Base-by-base conservation (phyloP, 2,329 filamentous ascomycete genomes). In the Cordyceps fumosorosea region DNA sequence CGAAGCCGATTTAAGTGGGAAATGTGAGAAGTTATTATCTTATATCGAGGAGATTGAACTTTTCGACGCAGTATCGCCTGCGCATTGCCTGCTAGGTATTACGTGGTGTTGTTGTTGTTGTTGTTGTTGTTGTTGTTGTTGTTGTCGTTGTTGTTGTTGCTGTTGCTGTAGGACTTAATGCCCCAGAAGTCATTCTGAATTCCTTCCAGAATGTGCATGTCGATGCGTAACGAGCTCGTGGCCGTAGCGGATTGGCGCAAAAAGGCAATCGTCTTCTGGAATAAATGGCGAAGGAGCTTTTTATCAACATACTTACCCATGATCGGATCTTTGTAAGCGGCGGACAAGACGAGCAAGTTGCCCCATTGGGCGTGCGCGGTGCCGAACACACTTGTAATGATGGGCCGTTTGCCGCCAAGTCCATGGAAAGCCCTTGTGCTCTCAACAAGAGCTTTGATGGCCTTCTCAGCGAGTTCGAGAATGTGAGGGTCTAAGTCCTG, bases 321-420 rank as follows among this genome's bases (percentile, higher is more conserved):
- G 29, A 81, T 76, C 5, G 79, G 81, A 54, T 93, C 89, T 65
- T 82, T 84, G 74, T 86, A 93, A 3, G 89, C 89, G 1, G 93
- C 92, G 29, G 90, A 86, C 3, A 99, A 84, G n/a, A 96, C 90
- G 55, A 98, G 80, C 70, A 97, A 85, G 72, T 98, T 98, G 63
- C 95, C 93, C 79, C 96, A 99, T 91, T 99, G 95, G 7, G 93
- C 93, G 80, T 97, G 93, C 65, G 92, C 89, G 20, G 93, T 98
- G 58, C 93, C 93, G 75, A 96, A 96, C 29, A 96, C 88, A 69
- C 97, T 98, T n/a, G 93, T 98, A 61, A 98, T 87, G 57, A 97
- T 88, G 10, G 90, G 85, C 34, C 91, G 84, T 65, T 83, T 75
- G n/a, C 77, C 75, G 18, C 84, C 79, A 34, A 90, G 80, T 2